These are phyloP conservation scores for Leccinum olivaceopallidum DNA, from an alignment of 768 basidiomycete species.

Conservation along the genomic window DNA sequence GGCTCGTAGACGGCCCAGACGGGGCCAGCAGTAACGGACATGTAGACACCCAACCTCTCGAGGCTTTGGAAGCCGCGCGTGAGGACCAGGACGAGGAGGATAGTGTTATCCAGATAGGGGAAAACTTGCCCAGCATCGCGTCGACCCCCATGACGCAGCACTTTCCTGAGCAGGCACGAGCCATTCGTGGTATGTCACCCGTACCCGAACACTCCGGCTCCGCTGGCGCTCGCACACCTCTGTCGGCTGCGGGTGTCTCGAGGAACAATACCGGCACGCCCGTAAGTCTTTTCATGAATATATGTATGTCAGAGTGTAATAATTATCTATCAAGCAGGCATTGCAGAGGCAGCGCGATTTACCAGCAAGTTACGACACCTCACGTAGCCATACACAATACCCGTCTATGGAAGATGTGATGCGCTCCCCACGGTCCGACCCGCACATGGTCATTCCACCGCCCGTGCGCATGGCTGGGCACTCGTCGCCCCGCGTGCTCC, in stretches of 20 bases:
- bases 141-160: conserved; percentile 17
- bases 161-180: conserved; percentile 8
- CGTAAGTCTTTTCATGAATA: conserved; percentile 15
- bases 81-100: conserved; percentile 15
- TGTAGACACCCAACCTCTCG: conserved; percentile 5
- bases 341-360: conserved; percentile 6
- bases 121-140: conserved; percentile 11
- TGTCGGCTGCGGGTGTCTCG: neutral
- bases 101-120: conserved; percentile 23
- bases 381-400: conserved; percentile 11
- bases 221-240: conserved; percentile 1
- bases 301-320: neutral
- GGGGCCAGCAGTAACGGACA: conserved; percentile 14
- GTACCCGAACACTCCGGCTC: conserved; percentile 7
- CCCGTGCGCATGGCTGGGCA: conserved; percentile 40
- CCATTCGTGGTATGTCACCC: conserved; percentile 4
- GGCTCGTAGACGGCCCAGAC: conserved; percentile 31
- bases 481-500: conserved; percentile 15
- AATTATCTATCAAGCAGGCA: conserved; percentile 5
- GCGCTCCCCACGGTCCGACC: conserved; percentile 23
- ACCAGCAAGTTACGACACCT: conserved; percentile 20
- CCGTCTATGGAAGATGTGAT: conserved; percentile 28
- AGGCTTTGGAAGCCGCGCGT: conserved; percentile 7
- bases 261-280: conserved; percentile 12
- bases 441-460: conserved; percentile 37